Base-by-base conservation (phyloP, 345 rosid genomes). In the Punica granatum region DNA sequence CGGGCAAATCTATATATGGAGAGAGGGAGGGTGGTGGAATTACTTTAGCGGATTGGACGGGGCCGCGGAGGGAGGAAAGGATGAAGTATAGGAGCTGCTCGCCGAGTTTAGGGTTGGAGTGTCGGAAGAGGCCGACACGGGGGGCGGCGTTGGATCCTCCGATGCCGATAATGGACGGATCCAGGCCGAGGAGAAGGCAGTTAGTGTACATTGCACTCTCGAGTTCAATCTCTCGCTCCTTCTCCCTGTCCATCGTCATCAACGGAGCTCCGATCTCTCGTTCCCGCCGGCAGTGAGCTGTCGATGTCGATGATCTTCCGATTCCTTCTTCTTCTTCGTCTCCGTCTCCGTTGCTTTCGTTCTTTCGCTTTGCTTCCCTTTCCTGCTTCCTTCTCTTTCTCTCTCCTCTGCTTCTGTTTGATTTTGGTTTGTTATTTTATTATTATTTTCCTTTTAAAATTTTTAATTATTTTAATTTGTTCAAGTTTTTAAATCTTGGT, bases 201-300 rank as follows among this genome's bases (percentile, higher is more conserved):
- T 94, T 94, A 23, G 99, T 94, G 85, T 94, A 94, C 99, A 94
- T 89, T 89, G 99, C 97, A 72, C 98, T 92, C 87, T 94, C 99
- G 25, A 94, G 93, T 88, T 89, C 98, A 30, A 88, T 77, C 82
- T 94, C 99, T 79, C 99, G 89, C 79, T 94, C 99, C 90, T 92
- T 94, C 78, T 94, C 99, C 83, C 97, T 83, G 74, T 92, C 99
- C 96, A 94, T 94, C 85, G 90, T 88, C 96, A 94, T 94, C 85
- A 79, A 85, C 70, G 49, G 31, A 63, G 70, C 62, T 46, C 37
- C 51, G 49, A 64, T 48, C 32, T 65, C 53, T 60, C 71, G 53
- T 34, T 66, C 67, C 35, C 54, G 68, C 69, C 70, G 67, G 9
- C 69, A 44, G 37, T 12, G 25, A 34, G 42, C 63, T 44, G 46